These are phyloP conservation scores for Myxozyma geophila DNA, from an alignment of 805 yeast species.

Conservation along the genomic window DNA sequence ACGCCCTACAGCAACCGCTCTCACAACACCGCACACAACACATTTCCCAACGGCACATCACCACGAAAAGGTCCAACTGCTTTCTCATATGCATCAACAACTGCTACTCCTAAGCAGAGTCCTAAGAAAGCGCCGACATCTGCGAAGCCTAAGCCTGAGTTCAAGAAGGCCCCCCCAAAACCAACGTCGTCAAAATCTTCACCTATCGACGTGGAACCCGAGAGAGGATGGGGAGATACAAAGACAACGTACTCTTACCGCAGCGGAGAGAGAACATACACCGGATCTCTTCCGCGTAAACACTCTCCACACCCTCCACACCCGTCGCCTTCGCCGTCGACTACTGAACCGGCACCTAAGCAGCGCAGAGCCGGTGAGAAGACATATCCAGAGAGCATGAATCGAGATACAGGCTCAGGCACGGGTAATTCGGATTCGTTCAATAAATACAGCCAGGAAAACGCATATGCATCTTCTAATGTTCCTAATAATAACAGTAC, in stretches of 20 bases:
- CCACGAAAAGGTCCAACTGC: conserved; percentile 17
- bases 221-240: conserved; percentile 10
- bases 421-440: not conserved
- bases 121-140: conserved; percentile 9
- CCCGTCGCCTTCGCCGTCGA: not conserved
- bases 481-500: not conserved
- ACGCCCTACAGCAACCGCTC: not conserved
- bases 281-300: conserved; percentile 7
- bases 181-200: conserved; percentile 6
- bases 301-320: not conserved
- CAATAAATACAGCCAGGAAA: too few species aligned
- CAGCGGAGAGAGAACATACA: conserved; percentile 9
- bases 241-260: conserved; percentile 18
- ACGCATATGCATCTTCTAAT: too few species aligned
- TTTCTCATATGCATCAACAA: conserved; percentile 8
- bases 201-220: not conserved
- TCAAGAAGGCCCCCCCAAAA: not conserved
- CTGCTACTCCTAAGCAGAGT: conserved; percentile 6
- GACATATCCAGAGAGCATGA: not conserved
- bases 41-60: not conserved
- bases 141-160: conserved; percentile 3
- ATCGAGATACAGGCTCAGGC: not conserved
- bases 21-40: not conserved
- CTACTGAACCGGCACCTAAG: conserved; percentile 7
- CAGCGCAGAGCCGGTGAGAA: not conserved